Evolutionary conservation across 345 rosid genomes (phyloP).

Genomic region (Trapa incisa): DNA sequence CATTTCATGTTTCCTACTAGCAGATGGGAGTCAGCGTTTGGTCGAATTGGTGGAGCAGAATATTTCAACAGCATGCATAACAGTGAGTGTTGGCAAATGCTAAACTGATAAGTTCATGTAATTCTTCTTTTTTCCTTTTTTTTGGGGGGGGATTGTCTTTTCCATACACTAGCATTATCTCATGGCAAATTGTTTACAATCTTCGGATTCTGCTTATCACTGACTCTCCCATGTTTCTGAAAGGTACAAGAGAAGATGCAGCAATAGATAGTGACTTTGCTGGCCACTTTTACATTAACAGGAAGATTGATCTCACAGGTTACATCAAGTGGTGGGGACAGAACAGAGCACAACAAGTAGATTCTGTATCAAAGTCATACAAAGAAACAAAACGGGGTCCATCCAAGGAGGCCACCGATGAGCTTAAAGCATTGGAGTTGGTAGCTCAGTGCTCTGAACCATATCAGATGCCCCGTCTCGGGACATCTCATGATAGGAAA

Average conservation of each 20-base stretch:
- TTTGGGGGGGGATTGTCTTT: background rate
- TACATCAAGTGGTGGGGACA: slow-evolving; percentile 91
- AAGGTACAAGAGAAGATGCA: slow-evolving; percentile 63
- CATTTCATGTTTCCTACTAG: slow-evolving; percentile 16
- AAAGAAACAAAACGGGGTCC: slow-evolving; percentile 45
- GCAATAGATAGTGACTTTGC: slow-evolving; percentile 57
- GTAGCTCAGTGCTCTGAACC: slow-evolving; percentile 62
- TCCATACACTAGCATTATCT: background rate
- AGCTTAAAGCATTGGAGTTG: slow-evolving; percentile 66
- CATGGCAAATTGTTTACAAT: background rate
- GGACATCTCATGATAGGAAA: slow-evolving; percentile 33
- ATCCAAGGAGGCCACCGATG: slow-evolving; percentile 55
- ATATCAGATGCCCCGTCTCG: slow-evolving; percentile 74
- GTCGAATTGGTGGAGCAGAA: slow-evolving; percentile 74
- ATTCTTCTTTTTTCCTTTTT: too few species aligned
- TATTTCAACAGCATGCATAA: slow-evolving; percentile 56
- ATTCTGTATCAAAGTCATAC: slow-evolving; percentile 45
- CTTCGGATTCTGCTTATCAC: background rate
- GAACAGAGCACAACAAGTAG: slow-evolving; percentile 58
- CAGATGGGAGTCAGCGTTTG: slow-evolving; percentile 74
- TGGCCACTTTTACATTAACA: slow-evolving; percentile 63
- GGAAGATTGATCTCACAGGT: slow-evolving; percentile 75
- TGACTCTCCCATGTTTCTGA: background rate
- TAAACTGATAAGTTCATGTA: background rate
- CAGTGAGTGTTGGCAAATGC: slow-evolving; percentile 26